These are phyloP conservation scores for Alternaria consortialis DNA, from an alignment of 2,329 filamentous ascomycete genomes.

Conservation along the genomic window DNA sequence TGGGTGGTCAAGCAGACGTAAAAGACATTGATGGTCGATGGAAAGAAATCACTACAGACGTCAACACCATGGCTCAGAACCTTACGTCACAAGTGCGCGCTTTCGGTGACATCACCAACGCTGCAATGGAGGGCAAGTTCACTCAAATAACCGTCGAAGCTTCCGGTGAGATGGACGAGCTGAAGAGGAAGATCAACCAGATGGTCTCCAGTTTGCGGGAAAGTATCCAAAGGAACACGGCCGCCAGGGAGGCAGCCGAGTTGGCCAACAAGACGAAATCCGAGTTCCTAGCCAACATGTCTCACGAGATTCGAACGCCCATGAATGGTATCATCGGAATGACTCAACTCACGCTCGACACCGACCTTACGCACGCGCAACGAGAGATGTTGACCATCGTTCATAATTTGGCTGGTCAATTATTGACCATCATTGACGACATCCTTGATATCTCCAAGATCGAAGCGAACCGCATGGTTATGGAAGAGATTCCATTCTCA, in stretches of 20 bases:
- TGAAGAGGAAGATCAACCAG: slow-evolving; percentile 99
- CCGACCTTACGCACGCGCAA: slow-evolving; percentile 90
- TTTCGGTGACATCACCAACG: slow-evolving; percentile 98
- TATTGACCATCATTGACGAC: slow-evolving; percentile 94
- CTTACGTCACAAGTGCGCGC: slow-evolving; percentile 96
- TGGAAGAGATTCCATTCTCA: slow-evolving; percentile 97
- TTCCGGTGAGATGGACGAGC: slow-evolving; percentile 97
- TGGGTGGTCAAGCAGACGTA: slow-evolving; percentile 96
- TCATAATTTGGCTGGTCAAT: slow-evolving; percentile 93
- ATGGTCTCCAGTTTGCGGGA: slow-evolving; percentile 97
- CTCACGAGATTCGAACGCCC: slow-evolving; percentile 95
- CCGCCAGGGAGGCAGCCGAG: slow-evolving; percentile 93
- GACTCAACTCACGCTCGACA: slow-evolving; percentile 96
- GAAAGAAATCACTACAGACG: slow-evolving; percentile 98
- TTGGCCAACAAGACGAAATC: slow-evolving; percentile 98
- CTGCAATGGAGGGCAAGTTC: slow-evolving; percentile 96
- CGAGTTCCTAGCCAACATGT: slow-evolving; percentile 98
- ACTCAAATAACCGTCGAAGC: slow-evolving; percentile 97
- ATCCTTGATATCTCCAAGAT: slow-evolving; percentile 77
- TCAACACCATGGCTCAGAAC: slow-evolving; percentile 87
- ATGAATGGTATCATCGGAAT: slow-evolving; percentile 99
- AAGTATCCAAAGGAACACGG: slow-evolving; percentile 95
- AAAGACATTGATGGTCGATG: slow-evolving; percentile 91
- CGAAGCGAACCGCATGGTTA: slow-evolving; percentile 96
- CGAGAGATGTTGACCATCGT: slow-evolving; percentile 99